Evolutionary conservation across 345 rosid species (phyloP).

Genomic region (Camelina hispida): DNA sequence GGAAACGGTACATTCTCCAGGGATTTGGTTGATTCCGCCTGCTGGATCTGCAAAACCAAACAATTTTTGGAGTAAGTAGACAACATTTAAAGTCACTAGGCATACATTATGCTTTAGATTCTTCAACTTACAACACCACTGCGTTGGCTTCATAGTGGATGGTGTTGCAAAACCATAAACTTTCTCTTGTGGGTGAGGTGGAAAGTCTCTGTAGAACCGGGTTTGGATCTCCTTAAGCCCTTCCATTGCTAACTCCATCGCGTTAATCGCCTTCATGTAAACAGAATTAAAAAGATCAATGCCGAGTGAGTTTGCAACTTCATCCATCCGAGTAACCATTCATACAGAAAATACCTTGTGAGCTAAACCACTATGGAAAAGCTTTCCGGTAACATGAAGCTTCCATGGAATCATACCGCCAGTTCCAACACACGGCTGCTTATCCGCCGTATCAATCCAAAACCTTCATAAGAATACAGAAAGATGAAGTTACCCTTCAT

Average conservation of each 20-base stretch:
- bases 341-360: constrained; percentile 64
- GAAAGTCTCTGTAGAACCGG: constrained; percentile 87
- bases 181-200: constrained; percentile 77
- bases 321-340: constrained; percentile 17
- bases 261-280: constrained; percentile 77
- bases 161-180: constrained; percentile 93
- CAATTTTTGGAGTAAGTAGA: constrained; percentile 28
- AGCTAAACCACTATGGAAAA: constrained; percentile 94
- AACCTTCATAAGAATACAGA: constrained; percentile 49
- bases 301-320: constrained; percentile 16
- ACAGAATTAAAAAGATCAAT: constrained; percentile 5
- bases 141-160: constrained; percentile 99
- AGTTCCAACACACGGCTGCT: constrained; percentile 98
- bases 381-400: constrained; percentile 88
- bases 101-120: constrained; percentile 14
- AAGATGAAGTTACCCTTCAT: too few species aligned
- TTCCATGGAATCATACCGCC: constrained; percentile 99
- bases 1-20: constrained; percentile 77
- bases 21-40: constrained; percentile 98
- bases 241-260: constrained; percentile 91
- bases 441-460: constrained; percentile 99
- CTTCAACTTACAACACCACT: constrained; percentile 79
- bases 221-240: constrained; percentile 79
- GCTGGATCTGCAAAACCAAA: constrained; percentile 71
- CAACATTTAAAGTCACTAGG: constrained; percentile 29